Evolutionary conservation across 2,329 filamentous ascomycete species (phyloP).

Genomic region (Xylogone sp.): DNA sequence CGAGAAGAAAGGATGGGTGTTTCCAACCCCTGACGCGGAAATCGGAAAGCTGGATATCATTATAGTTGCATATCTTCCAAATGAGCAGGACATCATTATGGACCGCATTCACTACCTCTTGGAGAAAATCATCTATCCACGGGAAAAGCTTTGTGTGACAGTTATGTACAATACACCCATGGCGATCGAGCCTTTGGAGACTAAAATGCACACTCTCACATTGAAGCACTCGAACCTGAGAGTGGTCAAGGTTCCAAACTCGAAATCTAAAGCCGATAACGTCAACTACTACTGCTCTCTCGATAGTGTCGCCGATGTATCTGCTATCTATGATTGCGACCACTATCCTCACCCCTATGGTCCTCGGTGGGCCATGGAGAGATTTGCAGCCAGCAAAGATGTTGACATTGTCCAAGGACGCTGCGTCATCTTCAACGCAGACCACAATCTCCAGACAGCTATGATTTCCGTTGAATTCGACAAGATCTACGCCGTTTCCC

Average conservation of each 20-base stretch:
- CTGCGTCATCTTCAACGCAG: constrained; percentile 44
- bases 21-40: constrained; percentile 36
- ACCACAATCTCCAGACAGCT: constrained; percentile 37
- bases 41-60: constrained; percentile 41
- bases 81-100: constrained; percentile 46
- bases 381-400: constrained; percentile 37
- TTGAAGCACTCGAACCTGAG: constrained; percentile 35
- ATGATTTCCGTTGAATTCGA: constrained; percentile 48
- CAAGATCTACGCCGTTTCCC: constrained; percentile 48
- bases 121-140: constrained; percentile 41
- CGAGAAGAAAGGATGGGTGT: constrained; percentile 34
- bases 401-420: constrained; percentile 45
- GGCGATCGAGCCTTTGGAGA: constrained; percentile 41
- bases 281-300: constrained; percentile 44
- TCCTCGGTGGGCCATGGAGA: constrained; percentile 43
- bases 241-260: constrained; percentile 43
- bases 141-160: constrained; percentile 42
- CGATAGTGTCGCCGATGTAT: constrained; percentile 39
- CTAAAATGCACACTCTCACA: constrained; percentile 34
- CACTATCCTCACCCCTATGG: constrained; percentile 46
- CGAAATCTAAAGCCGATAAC: constrained; percentile 46
- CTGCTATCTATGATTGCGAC: constrained; percentile 46
- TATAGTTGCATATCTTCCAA: constrained; percentile 47
- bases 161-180: constrained; percentile 45
- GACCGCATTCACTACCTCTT: constrained; percentile 42